Evolutionary conservation across 208 protist species (phyloP), one percentile per base, ranked within the genome.

Genomic region (Acanthamoeba sp.): DNA sequence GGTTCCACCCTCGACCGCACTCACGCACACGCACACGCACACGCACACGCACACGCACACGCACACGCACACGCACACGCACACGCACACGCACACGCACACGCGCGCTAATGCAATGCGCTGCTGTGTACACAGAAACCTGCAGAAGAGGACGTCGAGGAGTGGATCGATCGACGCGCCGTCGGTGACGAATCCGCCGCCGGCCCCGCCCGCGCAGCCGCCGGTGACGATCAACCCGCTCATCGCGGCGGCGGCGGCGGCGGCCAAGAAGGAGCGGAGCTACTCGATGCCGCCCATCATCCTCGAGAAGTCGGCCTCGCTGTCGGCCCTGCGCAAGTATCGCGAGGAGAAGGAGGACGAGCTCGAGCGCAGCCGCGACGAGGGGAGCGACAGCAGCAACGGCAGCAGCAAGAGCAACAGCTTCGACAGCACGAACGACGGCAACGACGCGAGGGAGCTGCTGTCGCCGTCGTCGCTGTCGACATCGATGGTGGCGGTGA

Each of bases 231-330:
- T 82, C 71, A 82, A 82, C 71, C 71, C 71, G 71, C 40, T 82
- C 22, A n/a, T 82, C n/a, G 71, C 71, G 38, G 71, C 71, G 0
- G 71, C 71, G 18, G 71, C 71, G 16, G 71, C 71, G 2, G 71
- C 71, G 38, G 71, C 71, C 38, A 82, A 82, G 38, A 82, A 82
- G 40, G 71, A 82, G 40, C 34, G 71, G 71, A 82, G 71, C 71
- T 82, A 82, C 9, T 82, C 71, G 71, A 82, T 82, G 71, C 71
- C 71, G 71, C 71, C 71, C 38, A 82, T 82, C 71, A 82, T 82
- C 24, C 71, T 82, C 71, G 71, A 82, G 71, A 82, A 82, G 71
- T 82, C 71, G 38, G 71, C 71, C 22, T 82, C 71, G 71, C 71
- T 82, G 71, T 82, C 71, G 40, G 71, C 71, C 38, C 34, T 82